A percentile compares a stretch with the other conserved stretches of the same genome.
These are phyloP conservation scores for Pulveroboletus sp. DNA, from an alignment of 768 basidiomycete genomes.

Conservation along the genomic window DNA sequence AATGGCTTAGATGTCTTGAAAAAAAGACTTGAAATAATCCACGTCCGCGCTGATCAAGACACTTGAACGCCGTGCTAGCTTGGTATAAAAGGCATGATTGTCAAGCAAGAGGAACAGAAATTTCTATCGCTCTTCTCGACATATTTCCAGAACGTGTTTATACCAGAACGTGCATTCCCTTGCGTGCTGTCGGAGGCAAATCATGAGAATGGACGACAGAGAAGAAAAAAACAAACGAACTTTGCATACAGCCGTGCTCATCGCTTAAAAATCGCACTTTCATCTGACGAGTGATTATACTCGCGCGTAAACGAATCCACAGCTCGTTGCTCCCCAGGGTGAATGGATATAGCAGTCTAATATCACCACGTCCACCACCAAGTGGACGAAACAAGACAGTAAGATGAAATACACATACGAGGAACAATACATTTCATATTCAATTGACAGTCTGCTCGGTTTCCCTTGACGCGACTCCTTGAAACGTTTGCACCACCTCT, in stretches of 20 bases:
- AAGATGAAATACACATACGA: not conserved
- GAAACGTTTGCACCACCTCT: no score
- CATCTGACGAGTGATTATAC: not conserved
- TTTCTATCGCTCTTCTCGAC: not conserved
- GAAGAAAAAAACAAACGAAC: not conserved
- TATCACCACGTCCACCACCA: not conserved
- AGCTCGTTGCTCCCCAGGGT: conserved; percentile 28
- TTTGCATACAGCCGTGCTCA: no score
- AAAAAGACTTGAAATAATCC: not conserved
- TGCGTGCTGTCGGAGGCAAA: not conserved
- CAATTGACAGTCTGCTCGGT: not conserved
- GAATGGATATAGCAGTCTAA: conserved; percentile 37
- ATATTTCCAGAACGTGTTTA: no score
- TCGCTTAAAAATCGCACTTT: not conserved
- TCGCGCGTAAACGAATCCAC: not conserved
- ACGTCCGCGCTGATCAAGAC: not conserved
- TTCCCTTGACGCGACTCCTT: no score
- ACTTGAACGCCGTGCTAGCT: not conserved
- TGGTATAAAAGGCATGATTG: not conserved
- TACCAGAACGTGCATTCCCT: not conserved
- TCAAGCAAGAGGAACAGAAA: no score
- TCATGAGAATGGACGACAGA: not conserved
- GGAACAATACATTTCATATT: conserved; percentile 7
- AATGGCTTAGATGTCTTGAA: not conserved
- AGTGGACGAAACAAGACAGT: no score